Evolutionary conservation across 371 early-diverging fungal species (phyloP), one percentile per base, ranked within the genome.

Genomic region (Mucor ambiguus): DNA sequence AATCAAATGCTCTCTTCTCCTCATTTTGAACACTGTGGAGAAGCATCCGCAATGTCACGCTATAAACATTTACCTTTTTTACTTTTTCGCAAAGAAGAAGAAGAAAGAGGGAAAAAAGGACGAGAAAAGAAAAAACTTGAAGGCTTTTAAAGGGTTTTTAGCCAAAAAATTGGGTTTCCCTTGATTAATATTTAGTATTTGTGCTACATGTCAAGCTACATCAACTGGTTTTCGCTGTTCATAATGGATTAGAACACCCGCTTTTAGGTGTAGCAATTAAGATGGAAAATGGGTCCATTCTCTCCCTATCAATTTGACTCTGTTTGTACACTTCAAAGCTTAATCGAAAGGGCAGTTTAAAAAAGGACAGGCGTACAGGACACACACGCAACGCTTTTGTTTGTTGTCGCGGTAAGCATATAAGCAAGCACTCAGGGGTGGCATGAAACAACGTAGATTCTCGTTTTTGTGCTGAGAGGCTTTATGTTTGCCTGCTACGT

Each of bases 121-220:
- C 30, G 33, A 59, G 26, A 58, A 52, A 65, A 37, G 37, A 24
- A 41, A 44, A 58, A 58, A 60, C 16, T 9, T 18, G 4, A 20
- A 41, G 28, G 41, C 11, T 16, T 58, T 49, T 59, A 38, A 35
- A 37, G 16, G 28, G 20, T 11, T 49, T 55, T 24, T 18, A 10
- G 18, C 41, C 14, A 55, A 55, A 52, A 55, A 63, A 30, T 63
- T 20, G 33, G 33, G 32, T 56, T 59, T 49, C 30, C 26, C 52
- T 28, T 46, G 46, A 46, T 52, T 26, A 16, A 55, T 66, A 24
- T 56, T 37, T 41, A 41, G 41, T 41, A 41, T 22, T 61, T 61
- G 67, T 67, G 61, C 32, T 33, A 61, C 67, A 67, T 67, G 61
- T 67, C 67, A 61, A 67, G 18, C 41, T 20, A 18, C 35, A 46